phyloP scores from a whole-genome alignment of 768 basidiomycete genomes.

The Auricularia sp. region DNA sequence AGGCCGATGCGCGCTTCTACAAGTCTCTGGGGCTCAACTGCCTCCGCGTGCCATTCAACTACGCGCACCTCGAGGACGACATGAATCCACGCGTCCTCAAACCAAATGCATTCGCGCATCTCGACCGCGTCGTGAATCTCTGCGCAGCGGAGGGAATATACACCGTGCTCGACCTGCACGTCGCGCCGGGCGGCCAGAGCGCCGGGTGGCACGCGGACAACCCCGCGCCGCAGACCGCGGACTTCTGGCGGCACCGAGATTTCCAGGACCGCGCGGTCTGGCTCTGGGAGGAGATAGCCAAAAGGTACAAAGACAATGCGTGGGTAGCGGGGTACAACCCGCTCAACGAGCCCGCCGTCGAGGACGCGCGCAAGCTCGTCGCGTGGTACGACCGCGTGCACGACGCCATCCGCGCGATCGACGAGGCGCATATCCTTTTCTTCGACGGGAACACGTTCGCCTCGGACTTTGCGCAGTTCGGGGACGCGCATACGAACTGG shows the following conservation, averaged over 20 bases:
- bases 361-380: constrained; percentile 18
- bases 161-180: constrained; percentile 27
- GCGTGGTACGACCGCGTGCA: constrained; percentile 22
- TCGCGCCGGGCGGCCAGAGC: constrained; percentile 22
- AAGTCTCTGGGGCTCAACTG: constrained; percentile 23
- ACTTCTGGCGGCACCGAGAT: constrained; percentile 26
- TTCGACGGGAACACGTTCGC: constrained; percentile 27
- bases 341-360: constrained; percentile 28
- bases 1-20: constrained; percentile 22
- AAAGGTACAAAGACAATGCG: constrained; percentile 25
- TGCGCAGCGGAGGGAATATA: constrained; percentile 26
- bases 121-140: constrained; percentile 24
- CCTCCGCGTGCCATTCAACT: constrained; percentile 14
- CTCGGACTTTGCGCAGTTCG: constrained; percentile 7
- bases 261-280: constrained; percentile 25
- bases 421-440: constrained; percentile 27
- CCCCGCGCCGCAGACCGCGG: background rate
- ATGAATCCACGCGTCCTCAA: constrained; percentile 25
- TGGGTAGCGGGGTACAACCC: constrained; percentile 27
- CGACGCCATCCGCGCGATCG: constrained; percentile 24
- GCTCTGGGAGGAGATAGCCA: constrained; percentile 26
- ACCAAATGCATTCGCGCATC: constrained; percentile 21
- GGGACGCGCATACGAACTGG: constrained; percentile 13
- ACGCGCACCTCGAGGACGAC: constrained; percentile 17
- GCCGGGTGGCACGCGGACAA: constrained; percentile 4